Percentiles rank a stretch among this genome's conserved stretches.
Evolutionary conservation across 768 basidiomycete genomes (phyloP).

Genomic region (Agaricus bisporus): DNA sequence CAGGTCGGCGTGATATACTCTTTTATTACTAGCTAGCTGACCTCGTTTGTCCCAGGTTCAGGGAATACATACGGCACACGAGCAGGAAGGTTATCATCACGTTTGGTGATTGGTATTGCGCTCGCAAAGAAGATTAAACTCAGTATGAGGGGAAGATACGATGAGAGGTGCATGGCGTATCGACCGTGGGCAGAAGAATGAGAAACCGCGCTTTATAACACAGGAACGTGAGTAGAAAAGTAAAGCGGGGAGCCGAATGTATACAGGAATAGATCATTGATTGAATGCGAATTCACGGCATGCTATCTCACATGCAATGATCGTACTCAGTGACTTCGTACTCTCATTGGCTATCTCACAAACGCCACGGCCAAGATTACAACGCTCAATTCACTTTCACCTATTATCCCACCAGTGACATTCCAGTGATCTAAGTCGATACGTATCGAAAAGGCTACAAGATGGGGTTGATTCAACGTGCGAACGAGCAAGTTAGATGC

Average conservation of each 20-base stretch:
- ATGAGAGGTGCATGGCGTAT: not conserved
- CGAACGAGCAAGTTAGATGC: no score
- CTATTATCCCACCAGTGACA: no score
- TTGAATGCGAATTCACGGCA: no score
- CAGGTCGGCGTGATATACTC: not conserved
- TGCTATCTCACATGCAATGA: no score
- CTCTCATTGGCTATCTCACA: no score
- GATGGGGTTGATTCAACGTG: no score
- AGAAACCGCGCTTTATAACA: not conserved
- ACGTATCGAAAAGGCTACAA: no score
- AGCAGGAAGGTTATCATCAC: conserved; percentile 34
- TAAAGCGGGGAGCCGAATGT: not conserved
- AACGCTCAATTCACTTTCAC: no score
- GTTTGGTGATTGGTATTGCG: conserved; percentile 5
- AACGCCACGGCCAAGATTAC: no score
- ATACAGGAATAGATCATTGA: not conserved
- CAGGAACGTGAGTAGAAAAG: conserved; percentile 3
- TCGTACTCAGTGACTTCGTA: no score
- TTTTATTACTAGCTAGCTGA: conserved; percentile 6
- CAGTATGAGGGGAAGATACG: not conserved
- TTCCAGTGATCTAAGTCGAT: no score
- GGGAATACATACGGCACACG: conserved; percentile 39
- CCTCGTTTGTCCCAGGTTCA: conserved; percentile 25
- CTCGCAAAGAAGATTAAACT: not conserved
- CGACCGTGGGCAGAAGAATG: not conserved